Base-by-base conservation (phyloP, 2,329 filamentous ascomycete genomes). In the Aureobasidium pullulans region DNA sequence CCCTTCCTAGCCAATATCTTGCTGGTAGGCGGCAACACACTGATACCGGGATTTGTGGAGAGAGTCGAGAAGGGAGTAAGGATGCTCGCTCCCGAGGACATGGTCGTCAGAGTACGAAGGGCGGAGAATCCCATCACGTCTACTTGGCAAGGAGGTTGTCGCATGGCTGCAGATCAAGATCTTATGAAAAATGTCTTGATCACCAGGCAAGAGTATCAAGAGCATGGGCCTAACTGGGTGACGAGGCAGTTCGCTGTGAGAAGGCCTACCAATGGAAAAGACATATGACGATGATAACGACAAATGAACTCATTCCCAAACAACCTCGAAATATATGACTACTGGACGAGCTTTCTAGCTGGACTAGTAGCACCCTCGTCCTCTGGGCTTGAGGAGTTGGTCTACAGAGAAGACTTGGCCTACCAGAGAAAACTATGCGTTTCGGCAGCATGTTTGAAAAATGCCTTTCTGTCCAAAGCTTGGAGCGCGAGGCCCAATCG, bases 151-250 rank as follows among this genome's bases (percentile, higher is more conserved):
- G 94, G 94, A 15, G 93, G 86, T n/a, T 88, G 88, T 23, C 82
- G 84, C 60, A 77, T 96, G 59, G 90, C 90, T 0, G 82, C 76
- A 53, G 85, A 92, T 66, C 78, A 79, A 43, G 80, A 88, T 40
- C 77, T 78, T 53, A 64, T 95, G 54, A 81, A 85, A 62, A 80
- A 81, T 50, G 73, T 91, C 11, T 81, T 84, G 1, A 88, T 96
- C n/a, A 94, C 89, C 0, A 90, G 89, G 70, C 82, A 88, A 62
- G 90, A 99, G 69, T 99, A 99, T 71, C 84, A 94, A 54, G 94
- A 99, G 72, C 76, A 91, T 68, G 94, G 94, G n/a, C 66, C 69
- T 47, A 62, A 63, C 11, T 73, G 71, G 71, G 67, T 67, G 11
- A 62, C 67, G 31, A 62, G 70, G 46, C 67, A 65, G 56, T 73